A percentile compares a stretch with the other conserved stretches of the same genome.
phyloP scores from a whole-genome alignment of 1,284 basidiomycete species.

The Apiotrichum brassicae region DNA sequence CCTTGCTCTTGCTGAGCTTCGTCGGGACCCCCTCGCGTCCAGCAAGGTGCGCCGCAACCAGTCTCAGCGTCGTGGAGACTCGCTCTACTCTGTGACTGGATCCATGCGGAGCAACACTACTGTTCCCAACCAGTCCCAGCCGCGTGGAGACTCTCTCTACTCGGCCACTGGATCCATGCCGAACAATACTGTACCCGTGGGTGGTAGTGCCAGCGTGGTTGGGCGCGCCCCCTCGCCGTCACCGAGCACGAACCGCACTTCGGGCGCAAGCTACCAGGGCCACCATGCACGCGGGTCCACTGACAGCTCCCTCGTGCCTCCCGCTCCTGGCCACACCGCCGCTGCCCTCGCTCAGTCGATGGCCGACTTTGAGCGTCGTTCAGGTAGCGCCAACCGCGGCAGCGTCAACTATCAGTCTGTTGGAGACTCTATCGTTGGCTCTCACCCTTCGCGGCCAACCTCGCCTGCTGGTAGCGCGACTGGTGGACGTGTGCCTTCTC shows the following conservation, averaged over 20 bases:
- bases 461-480: conserved; percentile 55
- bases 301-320: conserved; percentile 44
- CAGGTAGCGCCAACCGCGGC: conserved; percentile 21
- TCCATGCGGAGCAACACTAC: conserved; percentile 18
- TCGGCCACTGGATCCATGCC: too few species aligned
- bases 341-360: conserved; percentile 45
- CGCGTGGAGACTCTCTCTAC: too few species aligned
- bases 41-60: conserved; percentile 38
- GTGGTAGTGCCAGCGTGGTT: not conserved
- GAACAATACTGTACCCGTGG: too few species aligned
- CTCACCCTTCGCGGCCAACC: conserved; percentile 61
- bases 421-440: conserved; percentile 69
- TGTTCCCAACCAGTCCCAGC: not conserved
- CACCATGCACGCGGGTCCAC: conserved; percentile 19
- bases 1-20: conserved; percentile 58
- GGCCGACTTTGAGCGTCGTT: conserved; percentile 44
- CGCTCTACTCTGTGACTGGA: conserved; percentile 26
- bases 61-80: conserved; percentile 40
- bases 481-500: conserved; percentile 27
- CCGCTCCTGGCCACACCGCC: conserved; percentile 46
- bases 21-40: conserved; percentile 43
- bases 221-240: conserved; percentile 26
- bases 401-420: conserved; percentile 49
- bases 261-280: conserved; percentile 17
- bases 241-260: conserved; percentile 20